Conservation (phyloP, 208 protist species). For the Leishmania mexicana region DNA sequence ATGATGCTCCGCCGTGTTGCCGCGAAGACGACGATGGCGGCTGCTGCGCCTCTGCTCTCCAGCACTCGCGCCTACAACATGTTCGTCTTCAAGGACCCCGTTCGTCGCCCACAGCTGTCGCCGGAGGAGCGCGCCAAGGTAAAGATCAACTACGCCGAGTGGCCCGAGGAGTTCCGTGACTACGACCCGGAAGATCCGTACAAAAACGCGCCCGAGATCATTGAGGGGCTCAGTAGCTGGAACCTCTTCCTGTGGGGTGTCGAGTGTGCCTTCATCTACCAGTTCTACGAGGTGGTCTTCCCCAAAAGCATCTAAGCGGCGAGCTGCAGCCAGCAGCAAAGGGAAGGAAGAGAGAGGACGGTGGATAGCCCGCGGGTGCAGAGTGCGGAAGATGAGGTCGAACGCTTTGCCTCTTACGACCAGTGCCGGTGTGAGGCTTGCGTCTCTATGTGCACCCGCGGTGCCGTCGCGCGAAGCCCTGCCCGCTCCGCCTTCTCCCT, state of each 20-base stretch:
- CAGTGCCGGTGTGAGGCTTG: background rate
- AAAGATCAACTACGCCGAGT: conserved; percentile 88
- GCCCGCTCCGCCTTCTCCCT: background rate
- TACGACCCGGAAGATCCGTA: conserved; percentile 93
- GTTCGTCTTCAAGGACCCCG: conserved; percentile 88
- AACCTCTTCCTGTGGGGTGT: conserved; percentile 89
- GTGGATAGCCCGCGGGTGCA: background rate
- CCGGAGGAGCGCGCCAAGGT: conserved; percentile 88
- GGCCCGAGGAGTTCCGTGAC: conserved; percentile 91
- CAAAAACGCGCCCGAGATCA: conserved; percentile 88
- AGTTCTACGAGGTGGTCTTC: conserved; percentile 91
- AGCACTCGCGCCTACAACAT: conserved; percentile 82
- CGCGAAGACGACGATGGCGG: conserved; percentile 42
- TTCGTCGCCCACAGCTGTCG: conserved; percentile 87
- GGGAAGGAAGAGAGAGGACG: background rate
- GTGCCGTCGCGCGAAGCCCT: background rate
- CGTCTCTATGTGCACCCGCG: background rate
- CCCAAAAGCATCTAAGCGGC: conserved; percentile 79
- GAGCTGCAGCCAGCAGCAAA: background rate
- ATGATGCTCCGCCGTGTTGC: conserved; percentile 77
- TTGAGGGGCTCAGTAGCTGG: conserved; percentile 90
- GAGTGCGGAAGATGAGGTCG: background rate
- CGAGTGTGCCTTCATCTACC: conserved; percentile 90
- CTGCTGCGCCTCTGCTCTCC: conserved; percentile 41
- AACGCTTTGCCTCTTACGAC: background rate